Evolutionary conservation across 306 rosid genomes (phyloP), one percentile per base, ranked within the genome.

Genomic region (Alnus rubra): DNA sequence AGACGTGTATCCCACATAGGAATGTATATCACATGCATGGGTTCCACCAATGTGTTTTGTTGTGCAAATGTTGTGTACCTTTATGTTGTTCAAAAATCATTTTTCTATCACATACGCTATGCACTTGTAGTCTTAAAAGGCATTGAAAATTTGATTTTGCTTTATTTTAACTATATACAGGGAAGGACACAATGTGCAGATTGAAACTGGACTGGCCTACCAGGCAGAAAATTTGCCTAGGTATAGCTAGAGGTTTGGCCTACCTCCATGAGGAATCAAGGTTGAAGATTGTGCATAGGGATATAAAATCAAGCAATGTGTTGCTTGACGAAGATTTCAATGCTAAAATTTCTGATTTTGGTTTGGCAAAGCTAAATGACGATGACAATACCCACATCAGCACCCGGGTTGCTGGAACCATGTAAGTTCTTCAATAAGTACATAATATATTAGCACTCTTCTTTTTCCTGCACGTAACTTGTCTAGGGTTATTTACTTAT

Each of bases 301-400:
- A 94, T 80, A 91, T 94, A 85, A 94, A 94, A 89, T 87, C 98
- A 16, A 94, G 98, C 82, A 94, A 94, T 89, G 97, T 94, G 78
- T 83, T 94, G 85, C 91, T 94, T 16, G 97, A 94, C 74, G 89
- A 92, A 88, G 91, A 91, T 70, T 94, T 87, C 76, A 92, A 82
- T 76, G 93, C 98, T 31, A 94, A 92, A 82, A 86, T 94, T 75
- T 94, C 98, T 19, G 98, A 94, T 89, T 94, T 94, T 80, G 98
- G 98, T 80, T 87, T 94, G 89, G 98, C 98, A 68, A 94, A 89
- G 87, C 97, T 94, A 76, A 84, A 85, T 77, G 97, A 94, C 79
- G 98, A 91, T 54, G 98, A 88, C 56, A 89, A 88, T 59, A 92
- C 95, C 72, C 98, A 92, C 80, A 83, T 94, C 60, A 94, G 97